Conservation (phyloP, 306 rosid genomes). For the Lathyrus tuberosus region DNA sequence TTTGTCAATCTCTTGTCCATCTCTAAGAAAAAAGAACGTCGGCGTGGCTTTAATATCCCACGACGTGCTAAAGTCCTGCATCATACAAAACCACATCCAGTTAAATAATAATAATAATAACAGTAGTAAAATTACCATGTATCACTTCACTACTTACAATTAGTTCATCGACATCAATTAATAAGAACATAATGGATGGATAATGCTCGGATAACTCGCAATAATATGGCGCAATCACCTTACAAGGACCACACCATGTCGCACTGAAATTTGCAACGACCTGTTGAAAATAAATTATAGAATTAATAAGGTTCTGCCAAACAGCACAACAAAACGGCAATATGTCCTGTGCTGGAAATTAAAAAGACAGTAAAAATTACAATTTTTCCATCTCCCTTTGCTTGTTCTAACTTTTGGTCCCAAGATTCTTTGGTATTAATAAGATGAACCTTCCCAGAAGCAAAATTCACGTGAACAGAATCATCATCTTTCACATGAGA, state of each 20-base stretch:
- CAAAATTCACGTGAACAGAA: constrained; percentile 69
- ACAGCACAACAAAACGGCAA: constrained; percentile 15
- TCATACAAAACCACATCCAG: background rate
- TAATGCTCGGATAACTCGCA: background rate
- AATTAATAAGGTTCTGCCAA: background rate
- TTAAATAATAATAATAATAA: background rate
- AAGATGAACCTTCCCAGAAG: constrained; percentile 71
- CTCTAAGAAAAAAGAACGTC: constrained; percentile 3
- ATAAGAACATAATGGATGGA: background rate
- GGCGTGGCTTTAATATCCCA: constrained; percentile 1
- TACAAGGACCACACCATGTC: background rate
- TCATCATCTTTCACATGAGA: constrained; percentile 42
- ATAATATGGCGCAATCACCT: background rate
- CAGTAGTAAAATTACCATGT: background rate
- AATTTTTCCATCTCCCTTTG: constrained; percentile 67
- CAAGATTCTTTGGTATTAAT: constrained; percentile 74
- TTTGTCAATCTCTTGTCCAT: constrained; percentile 8
- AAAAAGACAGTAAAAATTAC: constrained; percentile 51
- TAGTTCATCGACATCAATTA: constrained; percentile 10
- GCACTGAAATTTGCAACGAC: constrained; percentile 3
- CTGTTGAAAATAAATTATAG: background rate
- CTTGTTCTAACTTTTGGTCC: constrained; percentile 88
- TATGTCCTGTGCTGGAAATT: constrained; percentile 7
- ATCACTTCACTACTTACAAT: background rate
- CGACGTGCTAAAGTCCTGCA: background rate